Evolutionary conservation across 768 basidiomycete species (phyloP).

Genomic region (Rhodotorula babjevae): DNA sequence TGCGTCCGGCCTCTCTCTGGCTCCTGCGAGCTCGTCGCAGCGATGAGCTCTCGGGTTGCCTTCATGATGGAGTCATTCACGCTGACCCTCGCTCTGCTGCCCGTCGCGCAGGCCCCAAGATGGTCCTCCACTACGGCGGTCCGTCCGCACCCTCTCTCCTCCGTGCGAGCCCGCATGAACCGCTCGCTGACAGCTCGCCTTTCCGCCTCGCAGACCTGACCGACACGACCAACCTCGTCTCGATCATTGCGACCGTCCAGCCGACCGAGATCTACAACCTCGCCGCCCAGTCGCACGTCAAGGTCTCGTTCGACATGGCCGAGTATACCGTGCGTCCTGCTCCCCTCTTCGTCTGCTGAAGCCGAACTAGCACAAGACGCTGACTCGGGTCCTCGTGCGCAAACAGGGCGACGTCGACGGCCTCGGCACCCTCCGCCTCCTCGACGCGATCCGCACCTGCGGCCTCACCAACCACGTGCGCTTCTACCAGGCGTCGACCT

Average conservation of each 20-base stretch:
- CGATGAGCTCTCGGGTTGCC: not conserved
- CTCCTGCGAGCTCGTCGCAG: not conserved
- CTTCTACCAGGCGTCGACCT: conserved; percentile 97
- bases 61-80: not conserved
- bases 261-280: conserved; percentile 97
- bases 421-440: conserved; percentile 85
- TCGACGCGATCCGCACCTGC: conserved; percentile 92
- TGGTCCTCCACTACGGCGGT: conserved; percentile 48
- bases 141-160: not conserved
- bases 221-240: conserved; percentile 94
- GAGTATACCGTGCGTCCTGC: conserved; percentile 67
- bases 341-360: not conserved
- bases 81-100: not conserved
- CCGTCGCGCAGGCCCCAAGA: conserved; percentile 40
- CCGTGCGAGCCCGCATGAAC: not conserved
- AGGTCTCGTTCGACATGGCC: conserved; percentile 98
- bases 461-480: conserved; percentile 86
- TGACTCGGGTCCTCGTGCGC: not conserved
- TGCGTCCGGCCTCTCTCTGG: conserved; percentile 49
- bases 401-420: conserved; percentile 80
- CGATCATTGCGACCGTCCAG: conserved; percentile 88
- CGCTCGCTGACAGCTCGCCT: not conserved
- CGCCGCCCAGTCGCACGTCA: conserved; percentile 96
- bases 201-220: conserved; percentile 67
- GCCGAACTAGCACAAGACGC: not conserved